Percentiles rank a stretch among this genome's conserved stretches.
These are phyloP conservation scores for Jaminaea rosea DNA, from an alignment of 1,284 basidiomycete species.

Conservation along the genomic window DNA sequence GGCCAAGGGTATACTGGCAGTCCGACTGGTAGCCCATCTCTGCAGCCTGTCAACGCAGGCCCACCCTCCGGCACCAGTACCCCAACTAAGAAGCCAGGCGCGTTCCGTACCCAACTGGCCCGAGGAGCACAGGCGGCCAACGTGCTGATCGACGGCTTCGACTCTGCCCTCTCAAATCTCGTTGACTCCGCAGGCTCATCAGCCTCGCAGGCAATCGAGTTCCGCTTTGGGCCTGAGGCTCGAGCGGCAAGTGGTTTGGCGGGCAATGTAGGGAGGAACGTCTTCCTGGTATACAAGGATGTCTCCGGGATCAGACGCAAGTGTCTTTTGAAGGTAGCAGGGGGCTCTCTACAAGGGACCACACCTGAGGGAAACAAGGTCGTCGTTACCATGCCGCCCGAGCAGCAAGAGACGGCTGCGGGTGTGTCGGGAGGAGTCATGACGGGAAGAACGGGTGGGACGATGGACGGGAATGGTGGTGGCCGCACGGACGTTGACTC, in stretches of 20 bases:
- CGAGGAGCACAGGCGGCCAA: conserved; percentile 22
- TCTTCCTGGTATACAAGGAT: conserved; percentile 43
- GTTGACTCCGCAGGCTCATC: conserved; percentile 33
- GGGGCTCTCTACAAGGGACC: conserved; percentile 8
- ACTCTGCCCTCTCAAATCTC: conserved; percentile 28
- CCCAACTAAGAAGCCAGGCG: neutral
- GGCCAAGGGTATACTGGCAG: too few relatives aligned
- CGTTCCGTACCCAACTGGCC: neutral
- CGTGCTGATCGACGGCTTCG: conserved; percentile 43
- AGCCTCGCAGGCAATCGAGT: conserved; percentile 38
- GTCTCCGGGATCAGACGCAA: conserved; percentile 36
- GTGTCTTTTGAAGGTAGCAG: conserved; percentile 41
- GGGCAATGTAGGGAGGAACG: conserved; percentile 29
- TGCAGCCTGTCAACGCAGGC: too few relatives aligned
- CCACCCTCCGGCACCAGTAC: neutral
- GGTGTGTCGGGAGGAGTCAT: neutral
- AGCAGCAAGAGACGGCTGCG: too few relatives aligned
- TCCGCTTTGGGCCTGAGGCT: conserved; percentile 45
- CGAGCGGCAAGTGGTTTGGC: conserved; percentile 26
- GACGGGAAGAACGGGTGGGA: too few relatives aligned
- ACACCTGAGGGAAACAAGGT: neutral
- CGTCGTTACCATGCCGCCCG: neutral
- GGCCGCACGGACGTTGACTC: too few relatives aligned
- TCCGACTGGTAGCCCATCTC: too few relatives aligned
- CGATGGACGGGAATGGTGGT: too few relatives aligned